Evolutionary conservation across 73 alveolate genomes (phyloP).

Genomic region (Halteria grandinella): DNA sequence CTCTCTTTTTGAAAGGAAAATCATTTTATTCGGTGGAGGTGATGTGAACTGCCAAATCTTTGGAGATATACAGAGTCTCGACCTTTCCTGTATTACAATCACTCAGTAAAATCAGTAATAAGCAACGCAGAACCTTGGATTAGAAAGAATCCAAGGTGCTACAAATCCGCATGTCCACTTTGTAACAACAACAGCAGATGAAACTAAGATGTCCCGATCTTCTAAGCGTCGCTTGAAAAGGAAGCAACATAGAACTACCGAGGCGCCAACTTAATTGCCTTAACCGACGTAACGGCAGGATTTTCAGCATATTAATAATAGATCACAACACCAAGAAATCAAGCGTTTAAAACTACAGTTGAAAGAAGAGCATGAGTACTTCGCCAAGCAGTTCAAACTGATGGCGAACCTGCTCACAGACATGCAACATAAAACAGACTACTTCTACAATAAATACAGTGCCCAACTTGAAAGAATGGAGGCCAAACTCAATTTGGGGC

Average conservation of each 20-base stretch:
- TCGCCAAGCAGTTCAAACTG: conserved; percentile 13
- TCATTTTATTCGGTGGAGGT: conserved; percentile 68
- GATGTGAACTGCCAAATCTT: conserved; percentile 57
- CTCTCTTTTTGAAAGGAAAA: conserved; percentile 17
- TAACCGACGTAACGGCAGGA: background rate
- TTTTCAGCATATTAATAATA: background rate
- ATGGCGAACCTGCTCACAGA: conserved; percentile 14
- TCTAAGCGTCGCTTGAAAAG: conserved; percentile 28
- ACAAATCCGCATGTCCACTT: background rate
- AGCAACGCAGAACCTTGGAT: no score
- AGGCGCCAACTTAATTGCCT: background rate
- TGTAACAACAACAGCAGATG: background rate
- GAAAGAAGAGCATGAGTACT: conserved; percentile 31
- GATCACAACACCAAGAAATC: background rate
- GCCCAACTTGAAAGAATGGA: no score
- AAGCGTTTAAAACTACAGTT: background rate
- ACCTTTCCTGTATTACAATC: conserved; percentile 7
- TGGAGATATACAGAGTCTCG: conserved; percentile 42
- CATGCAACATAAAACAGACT: conserved; percentile 42
- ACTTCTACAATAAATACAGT: conserved; percentile 24
- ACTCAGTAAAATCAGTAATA: background rate
- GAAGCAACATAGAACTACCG: background rate
- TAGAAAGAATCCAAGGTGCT: background rate
- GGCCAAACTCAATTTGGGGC: no score
- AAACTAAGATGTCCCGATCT: conserved; percentile 9